Evolutionary conservation across 805 yeast species (phyloP).

Genomic region (Ogataea populi-albae): DNA sequence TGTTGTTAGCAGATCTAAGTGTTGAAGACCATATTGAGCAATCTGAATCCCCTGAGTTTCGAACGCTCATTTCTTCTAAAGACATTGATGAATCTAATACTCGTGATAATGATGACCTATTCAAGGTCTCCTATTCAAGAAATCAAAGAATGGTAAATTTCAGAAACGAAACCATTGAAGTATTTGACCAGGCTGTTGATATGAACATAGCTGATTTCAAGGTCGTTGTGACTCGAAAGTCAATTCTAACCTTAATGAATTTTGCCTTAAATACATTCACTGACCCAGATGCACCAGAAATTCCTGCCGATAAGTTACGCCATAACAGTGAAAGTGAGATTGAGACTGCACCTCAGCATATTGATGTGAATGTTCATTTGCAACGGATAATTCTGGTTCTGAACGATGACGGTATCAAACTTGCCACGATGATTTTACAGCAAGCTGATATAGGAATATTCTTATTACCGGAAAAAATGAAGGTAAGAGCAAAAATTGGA

Average conservation of each 20-base stretch:
- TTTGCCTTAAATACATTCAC: conserved; percentile 85
- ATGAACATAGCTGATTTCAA: conserved; percentile 76
- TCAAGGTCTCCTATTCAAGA: conserved; percentile 58
- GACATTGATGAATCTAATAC: conserved; percentile 39
- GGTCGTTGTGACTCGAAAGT: conserved; percentile 71
- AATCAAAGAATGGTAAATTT: conserved; percentile 57
- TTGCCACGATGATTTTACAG: conserved; percentile 76
- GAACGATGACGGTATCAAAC: conserved; percentile 76
- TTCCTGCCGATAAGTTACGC: conserved; percentile 67
- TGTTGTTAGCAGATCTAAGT: conserved; percentile 61
- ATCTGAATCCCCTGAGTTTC: conserved; percentile 59
- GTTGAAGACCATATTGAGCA: conserved; percentile 73
- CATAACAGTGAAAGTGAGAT: conserved; percentile 60
- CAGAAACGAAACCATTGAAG: conserved; percentile 54
- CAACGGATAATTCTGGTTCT: conserved; percentile 72
- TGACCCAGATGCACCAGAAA: conserved; percentile 66
- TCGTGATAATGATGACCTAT: conserved; percentile 44
- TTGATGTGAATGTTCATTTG: conserved; percentile 63
- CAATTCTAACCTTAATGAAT: conserved; percentile 73
- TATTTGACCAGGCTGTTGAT: conserved; percentile 72
- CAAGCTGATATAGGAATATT: conserved; percentile 67
- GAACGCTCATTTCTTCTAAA: conserved; percentile 66
- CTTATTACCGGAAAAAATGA: conserved; percentile 74
- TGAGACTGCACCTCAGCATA: conserved; percentile 67
- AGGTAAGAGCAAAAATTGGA: conserved; percentile 69